A percentile compares a stretch with the other conserved stretches of the same genome.
These are phyloP conservation scores for Plantago elongata DNA, from an alignment of 257 asterid species.

Conservation along the genomic window DNA sequence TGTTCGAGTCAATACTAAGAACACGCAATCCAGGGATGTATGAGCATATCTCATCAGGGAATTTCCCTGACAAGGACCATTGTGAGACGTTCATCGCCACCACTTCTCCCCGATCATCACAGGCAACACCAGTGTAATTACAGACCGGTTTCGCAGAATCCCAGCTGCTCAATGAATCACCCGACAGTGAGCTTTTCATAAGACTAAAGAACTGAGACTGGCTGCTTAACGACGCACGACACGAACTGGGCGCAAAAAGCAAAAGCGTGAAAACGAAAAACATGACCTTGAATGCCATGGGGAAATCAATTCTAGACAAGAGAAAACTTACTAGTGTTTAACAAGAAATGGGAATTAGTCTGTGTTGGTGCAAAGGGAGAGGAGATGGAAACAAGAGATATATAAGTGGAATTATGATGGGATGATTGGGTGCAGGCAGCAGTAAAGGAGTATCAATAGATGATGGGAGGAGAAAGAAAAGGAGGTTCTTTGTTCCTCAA, in stretches of 20 bases:
- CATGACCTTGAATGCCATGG: conserved; percentile 34
- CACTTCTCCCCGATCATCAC: conserved; percentile 45
- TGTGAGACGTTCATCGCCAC: conserved; percentile 50
- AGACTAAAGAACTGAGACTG: conserved; percentile 48
- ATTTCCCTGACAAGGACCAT: conserved; percentile 57
- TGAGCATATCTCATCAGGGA: conserved; percentile 57
- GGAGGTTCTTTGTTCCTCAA: conserved; percentile 36
- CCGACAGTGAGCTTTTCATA: conserved; percentile 36
- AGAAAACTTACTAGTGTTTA: not conserved
- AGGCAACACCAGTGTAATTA: conserved; percentile 50
- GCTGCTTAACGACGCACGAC: conserved; percentile 19
- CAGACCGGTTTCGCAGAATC: conserved; percentile 32
- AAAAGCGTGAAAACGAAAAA: conserved; percentile 24
- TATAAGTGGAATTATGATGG: conserved; percentile 49
- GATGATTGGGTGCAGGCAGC: conserved; percentile 31
- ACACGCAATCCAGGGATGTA: conserved; percentile 49
- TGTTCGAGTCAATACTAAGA: conserved; percentile 49
- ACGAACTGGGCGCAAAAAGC: conserved; percentile 22
- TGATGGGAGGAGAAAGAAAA: conserved; percentile 9
- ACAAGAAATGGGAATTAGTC: conserved; percentile 1
- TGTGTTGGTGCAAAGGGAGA: conserved; percentile 28
- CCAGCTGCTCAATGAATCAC: conserved; percentile 53
- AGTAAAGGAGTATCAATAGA: conserved; percentile 19
- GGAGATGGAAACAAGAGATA: conserved; percentile 36
- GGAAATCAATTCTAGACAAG: not conserved